Evolutionary conservation across 495 filamentous ascomycete genomes (phyloP).

Genomic region (Cairneyella variabilis): DNA sequence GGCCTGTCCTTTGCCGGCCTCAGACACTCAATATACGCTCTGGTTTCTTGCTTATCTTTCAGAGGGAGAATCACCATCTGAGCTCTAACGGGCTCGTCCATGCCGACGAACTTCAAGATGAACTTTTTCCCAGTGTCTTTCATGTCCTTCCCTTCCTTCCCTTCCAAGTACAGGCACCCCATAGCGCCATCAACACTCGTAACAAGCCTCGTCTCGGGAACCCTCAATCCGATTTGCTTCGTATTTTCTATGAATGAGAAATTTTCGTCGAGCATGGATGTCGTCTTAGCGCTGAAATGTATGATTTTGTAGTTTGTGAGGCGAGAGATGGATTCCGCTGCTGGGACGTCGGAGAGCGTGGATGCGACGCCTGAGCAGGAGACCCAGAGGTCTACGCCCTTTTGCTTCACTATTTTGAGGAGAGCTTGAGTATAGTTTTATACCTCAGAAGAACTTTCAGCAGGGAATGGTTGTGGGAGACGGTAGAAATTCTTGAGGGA

Average conservation of each 20-base stretch:
- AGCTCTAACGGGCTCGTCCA: conserved; percentile 36
- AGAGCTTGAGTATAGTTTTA: conserved; percentile 31
- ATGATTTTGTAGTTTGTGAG: conserved; percentile 57
- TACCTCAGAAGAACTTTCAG: not conserved
- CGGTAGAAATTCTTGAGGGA: conserved; percentile 50
- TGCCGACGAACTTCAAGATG: conserved; percentile 54
- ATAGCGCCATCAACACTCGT: conserved; percentile 49
- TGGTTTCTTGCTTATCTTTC: conserved; percentile 46
- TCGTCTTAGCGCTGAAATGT: conserved; percentile 37
- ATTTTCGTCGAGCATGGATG: conserved; percentile 51
- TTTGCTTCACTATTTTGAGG: conserved; percentile 50
- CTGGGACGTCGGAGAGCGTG: conserved; percentile 58
- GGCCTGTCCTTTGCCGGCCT: conserved; percentile 49
- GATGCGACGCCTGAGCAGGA: conserved; percentile 60
- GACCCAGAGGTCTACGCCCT: conserved; percentile 70
- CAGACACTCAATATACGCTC: conserved; percentile 46
- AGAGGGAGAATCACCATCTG: conserved; percentile 53
- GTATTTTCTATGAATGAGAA: conserved; percentile 55
- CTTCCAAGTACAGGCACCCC: conserved; percentile 40
- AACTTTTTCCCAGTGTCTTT: no score
- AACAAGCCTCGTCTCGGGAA: conserved; percentile 56
- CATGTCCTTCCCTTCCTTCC: conserved; percentile 21
- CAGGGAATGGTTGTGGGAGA: conserved; percentile 39
- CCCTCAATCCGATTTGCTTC: conserved; percentile 43
- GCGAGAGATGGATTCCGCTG: conserved; percentile 57